Conservation (phyloP, 1,284 basidiomycete species). For the Microbotryum lychnidis-dioicae region DNA sequence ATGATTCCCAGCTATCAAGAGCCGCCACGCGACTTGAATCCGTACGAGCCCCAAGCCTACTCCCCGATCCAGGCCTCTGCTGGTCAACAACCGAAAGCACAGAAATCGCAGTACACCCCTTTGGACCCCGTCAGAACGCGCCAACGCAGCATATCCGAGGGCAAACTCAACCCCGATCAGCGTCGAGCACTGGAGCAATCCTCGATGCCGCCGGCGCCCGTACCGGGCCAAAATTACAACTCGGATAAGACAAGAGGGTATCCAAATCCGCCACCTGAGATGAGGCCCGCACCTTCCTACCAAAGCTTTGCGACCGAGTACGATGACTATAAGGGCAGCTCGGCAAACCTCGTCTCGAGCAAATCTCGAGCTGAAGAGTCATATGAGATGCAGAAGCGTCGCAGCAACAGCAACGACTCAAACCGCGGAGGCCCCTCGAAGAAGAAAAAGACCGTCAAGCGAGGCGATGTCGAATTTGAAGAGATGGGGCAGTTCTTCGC, state of each 20-base stretch:
- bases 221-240: neutral
- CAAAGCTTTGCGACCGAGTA: neutral
- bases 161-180: neutral
- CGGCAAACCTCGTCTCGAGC: slow-evolving; percentile 14
- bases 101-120: slow-evolving; percentile 10
- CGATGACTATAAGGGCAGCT: slow-evolving; percentile 12
- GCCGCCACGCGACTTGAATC: slow-evolving; percentile 21
- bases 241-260: neutral
- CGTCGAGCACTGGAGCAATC: neutral
- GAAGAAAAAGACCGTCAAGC: neutral
- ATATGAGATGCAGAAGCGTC: neutral
- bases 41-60: neutral
- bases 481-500: slow-evolving; percentile 25
- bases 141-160: slow-evolving; percentile 10
- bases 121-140: slow-evolving; percentile 4
- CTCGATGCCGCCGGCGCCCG: neutral
- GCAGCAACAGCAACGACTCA: neutral
- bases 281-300: neutral
- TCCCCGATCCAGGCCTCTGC: neutral
- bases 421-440: neutral
- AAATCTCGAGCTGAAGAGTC: neutral
- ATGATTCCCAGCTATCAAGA: neutral
- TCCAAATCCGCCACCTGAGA: neutral
- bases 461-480: slow-evolving; percentile 18
- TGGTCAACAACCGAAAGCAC: neutral